Evolutionary conservation across 2,329 filamentous ascomycete species (phyloP).

Genomic region (Aspergillus tubingensis): DNA sequence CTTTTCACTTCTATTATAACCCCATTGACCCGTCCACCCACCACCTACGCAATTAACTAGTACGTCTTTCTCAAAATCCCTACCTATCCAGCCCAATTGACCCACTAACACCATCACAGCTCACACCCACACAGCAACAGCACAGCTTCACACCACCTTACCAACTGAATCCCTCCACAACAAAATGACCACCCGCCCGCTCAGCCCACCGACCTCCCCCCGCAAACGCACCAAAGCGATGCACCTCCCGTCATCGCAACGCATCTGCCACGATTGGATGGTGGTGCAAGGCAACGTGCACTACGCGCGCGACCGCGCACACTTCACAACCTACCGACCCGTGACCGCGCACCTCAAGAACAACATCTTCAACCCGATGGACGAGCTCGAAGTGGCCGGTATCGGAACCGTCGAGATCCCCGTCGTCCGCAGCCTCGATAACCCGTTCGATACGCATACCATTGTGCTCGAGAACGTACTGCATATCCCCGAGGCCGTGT

Average conservation of each 20-base stretch:
- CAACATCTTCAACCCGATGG: slow-evolving; percentile 27
- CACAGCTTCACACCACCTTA: not conserved
- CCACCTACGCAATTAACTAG: no score
- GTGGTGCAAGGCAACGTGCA: slow-evolving; percentile 33
- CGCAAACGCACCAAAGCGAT: not conserved
- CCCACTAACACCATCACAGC: no score
- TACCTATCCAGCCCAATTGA: no score
- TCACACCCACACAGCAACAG: no score
- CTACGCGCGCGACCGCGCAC: slow-evolving; percentile 34
- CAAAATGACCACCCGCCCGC: slow-evolving; percentile 1
- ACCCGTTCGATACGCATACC: slow-evolving; percentile 22
- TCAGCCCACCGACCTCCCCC: not conserved
- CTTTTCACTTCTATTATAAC: not conserved
- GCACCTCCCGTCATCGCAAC: slow-evolving; percentile 33
- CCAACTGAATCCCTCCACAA: not conserved
- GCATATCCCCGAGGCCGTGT: slow-evolving; percentile 38
- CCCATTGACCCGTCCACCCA: not conserved
- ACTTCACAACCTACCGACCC: slow-evolving; percentile 34
- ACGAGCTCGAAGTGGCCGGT: slow-evolving; percentile 31
- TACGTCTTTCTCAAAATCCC: no score
- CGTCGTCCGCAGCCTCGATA: slow-evolving; percentile 24
- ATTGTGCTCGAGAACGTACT: slow-evolving; percentile 36
- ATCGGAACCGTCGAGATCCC: slow-evolving; percentile 36
- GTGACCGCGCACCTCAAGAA: slow-evolving; percentile 21
- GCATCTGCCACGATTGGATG: slow-evolving; percentile 40